Percentiles rank a stretch among this genome's conserved stretches.
These are phyloP conservation scores for Trichothecium roseum DNA, from an alignment of 2,329 filamentous ascomycete genomes.

Conservation along the genomic window DNA sequence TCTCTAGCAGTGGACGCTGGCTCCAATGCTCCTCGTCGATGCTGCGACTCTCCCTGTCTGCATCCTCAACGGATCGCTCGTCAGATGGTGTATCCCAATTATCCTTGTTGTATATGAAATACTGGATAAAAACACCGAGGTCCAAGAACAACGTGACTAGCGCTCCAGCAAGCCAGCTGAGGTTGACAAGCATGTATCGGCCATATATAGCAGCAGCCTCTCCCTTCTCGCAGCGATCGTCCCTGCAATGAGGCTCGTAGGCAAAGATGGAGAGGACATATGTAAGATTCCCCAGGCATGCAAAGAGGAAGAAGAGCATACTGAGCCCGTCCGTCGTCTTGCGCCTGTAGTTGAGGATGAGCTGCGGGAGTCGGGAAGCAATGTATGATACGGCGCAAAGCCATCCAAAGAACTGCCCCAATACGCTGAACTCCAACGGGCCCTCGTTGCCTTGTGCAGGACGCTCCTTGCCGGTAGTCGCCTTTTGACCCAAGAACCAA, in stretches of 20 bases:
- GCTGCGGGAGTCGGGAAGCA: constrained; percentile 77
- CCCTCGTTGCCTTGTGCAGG: constrained; percentile 28
- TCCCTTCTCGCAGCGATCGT: constrained; percentile 45
- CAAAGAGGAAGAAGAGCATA: constrained; percentile 92
- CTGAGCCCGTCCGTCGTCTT: constrained; percentile 91
- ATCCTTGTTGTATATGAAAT: constrained; percentile 64
- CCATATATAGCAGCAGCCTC: constrained; percentile 62
- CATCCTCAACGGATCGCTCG: constrained; percentile 7
- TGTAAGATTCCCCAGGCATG: constrained; percentile 87
- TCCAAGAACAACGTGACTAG: constrained; percentile 80
- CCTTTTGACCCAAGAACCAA: constrained; percentile 58
- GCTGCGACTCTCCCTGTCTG: constrained; percentile 15
- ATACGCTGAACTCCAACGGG: constrained; percentile 56
- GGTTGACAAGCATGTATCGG: constrained; percentile 77
- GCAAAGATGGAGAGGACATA: constrained; percentile 89
- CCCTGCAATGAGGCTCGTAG: constrained; percentile 64
- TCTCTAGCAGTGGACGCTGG: constrained; percentile 11
- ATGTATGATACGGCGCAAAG: constrained; percentile 85
- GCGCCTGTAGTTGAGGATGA: constrained; percentile 83
- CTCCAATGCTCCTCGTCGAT: constrained; percentile 19
- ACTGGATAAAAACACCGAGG: constrained; percentile 79
- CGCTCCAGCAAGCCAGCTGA: constrained; percentile 84
- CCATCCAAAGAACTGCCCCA: constrained; percentile 89
- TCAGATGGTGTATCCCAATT: too few relatives aligned
- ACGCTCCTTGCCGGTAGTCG: constrained; percentile 20